These are phyloP conservation scores for Sechiopsis laciniata DNA, from an alignment of 306 rosid genomes.

Conservation along the genomic window DNA sequence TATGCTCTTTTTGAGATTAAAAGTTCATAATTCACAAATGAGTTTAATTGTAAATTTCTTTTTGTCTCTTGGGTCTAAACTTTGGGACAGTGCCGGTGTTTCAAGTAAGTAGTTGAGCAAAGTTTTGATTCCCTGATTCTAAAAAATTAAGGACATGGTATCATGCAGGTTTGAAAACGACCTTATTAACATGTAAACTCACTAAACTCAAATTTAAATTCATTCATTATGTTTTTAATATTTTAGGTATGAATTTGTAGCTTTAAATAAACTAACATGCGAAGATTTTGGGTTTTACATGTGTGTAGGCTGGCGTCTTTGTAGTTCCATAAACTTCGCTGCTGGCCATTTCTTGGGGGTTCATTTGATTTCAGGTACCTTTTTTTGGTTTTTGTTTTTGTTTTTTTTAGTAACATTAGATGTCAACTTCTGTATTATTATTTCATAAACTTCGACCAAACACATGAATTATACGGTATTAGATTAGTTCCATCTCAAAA, in stretches of 20 bases:
- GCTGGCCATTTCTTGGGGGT: background rate
- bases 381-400: background rate
- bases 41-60: too few species aligned
- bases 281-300: conserved; percentile 18
- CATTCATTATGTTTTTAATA: background rate
- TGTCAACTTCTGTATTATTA: background rate
- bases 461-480: too few species aligned
- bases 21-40: too few species aligned
- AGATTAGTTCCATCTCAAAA: too few species aligned
- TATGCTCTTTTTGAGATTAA: too few species aligned
- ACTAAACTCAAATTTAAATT: background rate
- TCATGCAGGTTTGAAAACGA: background rate
- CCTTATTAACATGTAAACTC: background rate
- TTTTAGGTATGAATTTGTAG: background rate
- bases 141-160: too few species aligned
- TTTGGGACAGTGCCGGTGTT: too few species aligned
- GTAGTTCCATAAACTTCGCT: conserved; percentile 35
- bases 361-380: background rate
- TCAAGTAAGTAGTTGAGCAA: too few species aligned
- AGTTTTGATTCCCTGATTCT: too few species aligned
- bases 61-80: too few species aligned
- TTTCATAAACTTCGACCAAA: too few species aligned
- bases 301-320: conserved; percentile 52
- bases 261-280: background rate
- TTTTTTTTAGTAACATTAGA: background rate